Base-by-base conservation (phyloP, 495 filamentous ascomycete species). In the Aspergillus olivimuriae region DNA sequence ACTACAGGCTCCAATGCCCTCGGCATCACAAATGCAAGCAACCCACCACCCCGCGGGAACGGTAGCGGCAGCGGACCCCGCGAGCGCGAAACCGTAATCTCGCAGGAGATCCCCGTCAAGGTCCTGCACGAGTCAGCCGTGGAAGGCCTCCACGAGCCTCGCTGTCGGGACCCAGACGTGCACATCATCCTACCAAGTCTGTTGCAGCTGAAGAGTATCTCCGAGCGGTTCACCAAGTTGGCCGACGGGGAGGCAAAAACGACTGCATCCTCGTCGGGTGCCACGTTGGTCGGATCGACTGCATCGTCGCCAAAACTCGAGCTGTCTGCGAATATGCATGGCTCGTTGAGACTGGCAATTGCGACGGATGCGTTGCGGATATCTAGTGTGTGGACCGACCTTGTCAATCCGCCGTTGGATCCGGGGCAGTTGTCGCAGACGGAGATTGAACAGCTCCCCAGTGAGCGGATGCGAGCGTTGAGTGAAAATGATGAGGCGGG, bases 101-200 rank as follows among this genome's bases (percentile, higher is more conserved):
- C 89, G n/a, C 94, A 98, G 56, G 89, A 96, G 62, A 78, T 97
- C 19, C 92, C 94, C n/a, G 81, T 96, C 38, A 81, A 88, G 4
- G 88, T 98, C 3, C 77, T 98, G 4, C 82, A 83, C 50, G 77
- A 85, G 1, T 75, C 78, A 14, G 82, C 80, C 0, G 87, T 98
- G 1, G 85, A 89, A 42, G 84, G 78, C 11, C 81, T 96, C 30
- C 87, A 90, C 61, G 90, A 98, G 63, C 92, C 92, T 11, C 80
- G 78, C 41, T 87, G 88, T 40, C 82, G 87, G 17, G 89, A 96
- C 53, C 89, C 91, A 32, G 91, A 98, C 57, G 89, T 95, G 1
- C 85, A 97, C 65, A 91, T 98, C 62, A 77, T 87, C 26, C 78
- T 98, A 0, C 92, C 92, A 0, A 79, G 84, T 0, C 67, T 98